These are phyloP conservation scores for Lasiodiplodia hormozganensis DNA, from an alignment of 2,329 filamentous ascomycete genomes.

Conservation along the genomic window DNA sequence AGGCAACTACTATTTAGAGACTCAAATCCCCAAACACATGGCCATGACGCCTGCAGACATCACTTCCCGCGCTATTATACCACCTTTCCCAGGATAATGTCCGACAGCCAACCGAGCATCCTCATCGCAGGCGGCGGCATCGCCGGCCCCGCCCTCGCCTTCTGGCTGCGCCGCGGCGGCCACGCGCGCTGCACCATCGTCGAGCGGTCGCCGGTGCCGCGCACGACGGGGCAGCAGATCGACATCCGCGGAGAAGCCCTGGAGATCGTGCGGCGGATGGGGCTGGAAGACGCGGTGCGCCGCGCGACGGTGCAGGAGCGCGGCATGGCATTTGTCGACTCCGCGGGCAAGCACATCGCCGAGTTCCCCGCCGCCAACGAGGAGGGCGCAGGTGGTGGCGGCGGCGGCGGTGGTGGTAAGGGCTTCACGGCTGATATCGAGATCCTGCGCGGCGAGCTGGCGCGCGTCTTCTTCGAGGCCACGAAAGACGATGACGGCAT, in stretches of 20 bases:
- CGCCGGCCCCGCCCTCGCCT: constrained; percentile 48
- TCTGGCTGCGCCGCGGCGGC: constrained; percentile 40
- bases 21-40: neutral
- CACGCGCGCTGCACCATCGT: constrained; percentile 50
- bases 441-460: constrained; percentile 43
- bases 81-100: too few relatives aligned
- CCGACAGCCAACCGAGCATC: constrained; percentile 28
- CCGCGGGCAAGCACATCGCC: constrained; percentile 36
- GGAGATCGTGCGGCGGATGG: constrained; percentile 50
- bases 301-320: constrained; percentile 47
- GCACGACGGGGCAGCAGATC: constrained; percentile 52
- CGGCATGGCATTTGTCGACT: constrained; percentile 49
- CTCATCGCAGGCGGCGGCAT: constrained; percentile 50
- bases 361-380: constrained; percentile 35
- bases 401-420: constrained; percentile 34
- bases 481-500: constrained; percentile 32
- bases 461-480: constrained; percentile 41
- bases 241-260: constrained; percentile 54
- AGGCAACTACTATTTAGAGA: neutral
- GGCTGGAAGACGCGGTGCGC: constrained; percentile 47
- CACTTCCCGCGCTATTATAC: too few relatives aligned
- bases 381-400: constrained; percentile 37
- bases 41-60: constrained; percentile 25
- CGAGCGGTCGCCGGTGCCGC: constrained; percentile 49
- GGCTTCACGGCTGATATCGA: constrained; percentile 42